Percentiles rank a stretch among this genome's conserved stretches.
phyloP scores from a whole-genome alignment of 768 basidiomycete genomes.

The Suillus weaverae region DNA sequence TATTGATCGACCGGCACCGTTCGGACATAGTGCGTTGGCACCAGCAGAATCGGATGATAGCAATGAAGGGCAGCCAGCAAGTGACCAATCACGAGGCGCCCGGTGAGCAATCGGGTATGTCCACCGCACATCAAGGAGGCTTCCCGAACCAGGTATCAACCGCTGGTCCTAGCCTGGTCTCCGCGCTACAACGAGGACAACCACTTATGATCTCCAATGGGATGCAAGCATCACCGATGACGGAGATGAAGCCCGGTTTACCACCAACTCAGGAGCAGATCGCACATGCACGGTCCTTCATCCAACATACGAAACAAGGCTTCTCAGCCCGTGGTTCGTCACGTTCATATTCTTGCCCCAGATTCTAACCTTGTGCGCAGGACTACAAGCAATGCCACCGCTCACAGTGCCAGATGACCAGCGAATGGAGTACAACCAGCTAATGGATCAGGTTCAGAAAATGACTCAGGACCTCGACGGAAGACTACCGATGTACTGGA shows the following conservation, averaged over 20 bases:
- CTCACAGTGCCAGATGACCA: constrained; percentile 53
- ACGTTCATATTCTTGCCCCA: constrained; percentile 12
- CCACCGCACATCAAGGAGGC: constrained; percentile 8
- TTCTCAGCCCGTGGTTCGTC: constrained; percentile 34
- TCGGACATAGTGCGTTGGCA: constrained; percentile 24
- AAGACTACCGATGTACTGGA: constrained; percentile 48
- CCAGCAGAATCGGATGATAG: constrained; percentile 22
- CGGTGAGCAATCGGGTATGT: constrained; percentile 17
- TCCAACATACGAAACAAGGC: constrained; percentile 34
- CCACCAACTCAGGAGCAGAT: constrained; percentile 34
- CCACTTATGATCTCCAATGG: background rate
- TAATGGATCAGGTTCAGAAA: constrained; percentile 51
- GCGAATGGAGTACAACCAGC: constrained; percentile 48
- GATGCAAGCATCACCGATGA: background rate
- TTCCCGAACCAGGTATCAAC: constrained; percentile 3
- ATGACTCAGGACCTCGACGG: constrained; percentile 48
- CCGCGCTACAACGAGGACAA: background rate
- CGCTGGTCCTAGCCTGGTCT: background rate
- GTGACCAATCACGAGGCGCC: background rate
- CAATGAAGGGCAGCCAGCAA: background rate
- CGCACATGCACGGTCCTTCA: constrained; percentile 28
- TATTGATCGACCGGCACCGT: constrained; percentile 58
- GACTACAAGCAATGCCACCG: constrained; percentile 32
- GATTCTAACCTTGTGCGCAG: constrained; percentile 28
- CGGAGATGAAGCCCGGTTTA: background rate